phyloP scores from a whole-genome alignment of 2,329 filamentous ascomycete species.

The Ceratocystis cacaofunesta region DNA sequence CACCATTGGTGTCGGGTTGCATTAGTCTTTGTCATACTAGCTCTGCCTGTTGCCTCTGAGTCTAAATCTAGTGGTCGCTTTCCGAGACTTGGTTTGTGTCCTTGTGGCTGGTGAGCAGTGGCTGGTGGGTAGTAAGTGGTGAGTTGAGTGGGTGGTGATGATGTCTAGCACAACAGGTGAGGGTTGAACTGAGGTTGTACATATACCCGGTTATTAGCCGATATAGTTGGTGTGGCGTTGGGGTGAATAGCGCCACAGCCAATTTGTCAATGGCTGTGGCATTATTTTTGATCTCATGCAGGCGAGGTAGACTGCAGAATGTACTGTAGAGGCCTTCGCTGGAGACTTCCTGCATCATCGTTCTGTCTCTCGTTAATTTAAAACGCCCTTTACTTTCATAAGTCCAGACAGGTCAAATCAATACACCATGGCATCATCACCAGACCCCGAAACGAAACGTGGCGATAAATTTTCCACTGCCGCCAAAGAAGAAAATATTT shows the following conservation, averaged over 20 bases:
- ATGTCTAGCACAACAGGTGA: neutral
- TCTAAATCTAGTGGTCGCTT: neutral
- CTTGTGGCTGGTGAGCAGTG: neutral
- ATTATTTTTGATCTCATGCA: neutral
- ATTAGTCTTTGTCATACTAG: neutral
- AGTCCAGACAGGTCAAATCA: neutral
- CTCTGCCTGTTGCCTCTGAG: neutral
- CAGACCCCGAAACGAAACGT: constrained; percentile 3
- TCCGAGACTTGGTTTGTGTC: neutral
- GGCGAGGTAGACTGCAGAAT: neutral
- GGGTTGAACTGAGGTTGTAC: neutral
- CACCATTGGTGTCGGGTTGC: neutral
- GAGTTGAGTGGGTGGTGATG: neutral
- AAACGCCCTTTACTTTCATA: neutral
- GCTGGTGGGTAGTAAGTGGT: too few relatives aligned
- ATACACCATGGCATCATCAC: constrained; percentile 1
- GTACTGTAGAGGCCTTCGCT: neutral
- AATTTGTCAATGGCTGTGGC: neutral
- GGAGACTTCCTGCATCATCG: neutral
- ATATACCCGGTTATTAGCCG: neutral
- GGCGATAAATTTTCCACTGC: constrained; percentile 22
- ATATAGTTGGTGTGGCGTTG: neutral
- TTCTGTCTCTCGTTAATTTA: neutral
- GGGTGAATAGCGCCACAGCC: too few relatives aligned
- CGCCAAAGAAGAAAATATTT: constrained; percentile 87